Conservation (phyloP, 2,329 filamentous ascomycete species). For the Ophiostoma sp. region DNA sequence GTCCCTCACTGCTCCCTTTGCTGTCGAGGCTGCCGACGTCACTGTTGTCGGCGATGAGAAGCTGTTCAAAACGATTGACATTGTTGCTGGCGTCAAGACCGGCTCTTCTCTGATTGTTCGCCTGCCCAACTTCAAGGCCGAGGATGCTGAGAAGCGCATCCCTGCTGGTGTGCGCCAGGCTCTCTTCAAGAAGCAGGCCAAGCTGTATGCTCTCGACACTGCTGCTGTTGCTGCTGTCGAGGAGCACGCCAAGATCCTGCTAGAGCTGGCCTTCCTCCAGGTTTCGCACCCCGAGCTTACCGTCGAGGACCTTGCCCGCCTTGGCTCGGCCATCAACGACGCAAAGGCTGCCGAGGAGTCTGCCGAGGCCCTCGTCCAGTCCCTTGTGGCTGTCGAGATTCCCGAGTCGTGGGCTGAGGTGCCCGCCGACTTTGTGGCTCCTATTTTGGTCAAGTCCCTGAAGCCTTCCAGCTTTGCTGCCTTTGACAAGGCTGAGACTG, state of each 20-base stretch:
- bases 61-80: slow-evolving; percentile 70
- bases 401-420: slow-evolving; percentile 74
- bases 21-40: slow-evolving; percentile 72
- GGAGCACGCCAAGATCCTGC: slow-evolving; percentile 58
- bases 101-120: slow-evolving; percentile 70
- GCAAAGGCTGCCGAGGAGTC: slow-evolving; percentile 40
- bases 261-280: slow-evolving; percentile 79
- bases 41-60: slow-evolving; percentile 73
- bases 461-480: slow-evolving; percentile 74
- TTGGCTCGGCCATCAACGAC: slow-evolving; percentile 53
- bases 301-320: slow-evolving; percentile 58
- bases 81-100: slow-evolving; percentile 63
- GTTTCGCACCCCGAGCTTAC: slow-evolving; percentile 64
- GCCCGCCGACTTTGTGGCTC: slow-evolving; percentile 51
- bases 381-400: slow-evolving; percentile 67
- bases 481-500: slow-evolving; percentile 70
- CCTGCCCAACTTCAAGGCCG: slow-evolving; percentile 73
- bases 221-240: slow-evolving; percentile 62
- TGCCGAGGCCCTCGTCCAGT: slow-evolving; percentile 62
- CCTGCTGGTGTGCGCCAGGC: slow-evolving; percentile 64
- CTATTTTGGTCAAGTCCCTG: slow-evolving; percentile 57
- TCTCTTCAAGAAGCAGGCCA: slow-evolving; percentile 62
- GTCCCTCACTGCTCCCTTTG: slow-evolving; percentile 61
- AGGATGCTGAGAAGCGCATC: slow-evolving; percentile 84
- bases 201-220: slow-evolving; percentile 71